These are phyloP conservation scores for Diaporthe amygdali DNA, from an alignment of 2,329 filamentous ascomycete genomes.

Conservation along the genomic window DNA sequence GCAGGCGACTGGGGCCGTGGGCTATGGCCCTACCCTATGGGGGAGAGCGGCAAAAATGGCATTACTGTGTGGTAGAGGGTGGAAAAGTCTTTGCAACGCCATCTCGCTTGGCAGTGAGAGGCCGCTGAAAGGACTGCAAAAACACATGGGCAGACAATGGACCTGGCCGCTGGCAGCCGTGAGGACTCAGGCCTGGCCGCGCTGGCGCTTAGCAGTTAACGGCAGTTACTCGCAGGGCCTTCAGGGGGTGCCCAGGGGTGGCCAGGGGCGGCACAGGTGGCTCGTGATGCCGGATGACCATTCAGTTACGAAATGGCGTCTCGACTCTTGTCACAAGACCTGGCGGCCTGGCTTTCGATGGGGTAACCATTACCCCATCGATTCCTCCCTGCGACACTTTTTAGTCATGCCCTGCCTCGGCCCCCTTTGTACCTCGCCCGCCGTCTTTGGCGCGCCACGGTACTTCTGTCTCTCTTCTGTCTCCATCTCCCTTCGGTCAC, in stretches of 20 bases:
- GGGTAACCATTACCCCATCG: slow-evolving; percentile 37
- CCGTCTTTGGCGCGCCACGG: background rate
- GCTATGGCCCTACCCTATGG: background rate
- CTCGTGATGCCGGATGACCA: slow-evolving; percentile 28
- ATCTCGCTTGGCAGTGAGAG: slow-evolving; percentile 8
- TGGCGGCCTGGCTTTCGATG: slow-evolving; percentile 29
- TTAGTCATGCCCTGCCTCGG: slow-evolving; percentile 23
- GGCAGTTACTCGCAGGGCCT: slow-evolving; percentile 14
- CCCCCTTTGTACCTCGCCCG: slow-evolving; percentile 7
- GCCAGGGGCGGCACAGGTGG: slow-evolving; percentile 10
- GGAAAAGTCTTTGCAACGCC: slow-evolving; percentile 1
- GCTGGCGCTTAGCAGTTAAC: slow-evolving; percentile 28
- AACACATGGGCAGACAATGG: no score
- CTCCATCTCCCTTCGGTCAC: no score
- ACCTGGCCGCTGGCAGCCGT: slow-evolving; percentile 1
- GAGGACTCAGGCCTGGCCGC: background rate
- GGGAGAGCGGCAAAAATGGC: background rate
- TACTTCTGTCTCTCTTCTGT: background rate
- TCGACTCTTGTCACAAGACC: slow-evolving; percentile 29
- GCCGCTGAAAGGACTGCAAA: background rate
- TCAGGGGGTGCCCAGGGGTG: background rate
- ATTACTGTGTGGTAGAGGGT: no score
- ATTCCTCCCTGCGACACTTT: slow-evolving; percentile 26
- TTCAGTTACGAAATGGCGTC: slow-evolving; percentile 34
- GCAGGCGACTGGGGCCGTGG: background rate